Evolutionary conservation across 225 moss, liverwort and hornwort genomes (phyloP), one percentile per base, ranked within the genome.

Genomic region (Straminergon stramineum): DNA sequence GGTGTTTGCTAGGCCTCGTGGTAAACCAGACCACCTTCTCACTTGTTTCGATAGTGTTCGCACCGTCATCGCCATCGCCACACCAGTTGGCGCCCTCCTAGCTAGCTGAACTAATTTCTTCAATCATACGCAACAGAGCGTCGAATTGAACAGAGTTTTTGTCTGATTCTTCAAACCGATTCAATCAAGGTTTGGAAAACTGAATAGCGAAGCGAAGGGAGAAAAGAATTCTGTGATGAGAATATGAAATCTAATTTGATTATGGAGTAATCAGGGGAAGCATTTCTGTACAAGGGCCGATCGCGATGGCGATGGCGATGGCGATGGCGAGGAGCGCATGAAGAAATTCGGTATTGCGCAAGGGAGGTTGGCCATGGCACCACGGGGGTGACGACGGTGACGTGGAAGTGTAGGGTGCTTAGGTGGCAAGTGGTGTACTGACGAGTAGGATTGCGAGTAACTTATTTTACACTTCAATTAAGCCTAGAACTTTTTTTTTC

Each of bases 31-130:
- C 86, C 84, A 81, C 68, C 88, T 90, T 20, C 86, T 86, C 86
- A 83, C 84, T 84, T 91, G 88, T 41, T 90, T 91, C 93, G 87
- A 89, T 16, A 93, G 80, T 28, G 80, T 61, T 79, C 93, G 90
- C 13, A 84, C 86, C 62, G 74, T 51, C 90, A 90, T 88, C 83
- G 88, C 88, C 90, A 93, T 91, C 86, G 67, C 75, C 85, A 64
- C 82, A 35, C 57, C 51, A 20, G 30, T 35, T 11, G 10, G 21
- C 26, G 15, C 15, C 58, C 6, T 64, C 64, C 81, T 39, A 39
- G 43, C 76, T 51, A 39, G 43, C 76, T 51, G 23, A 28, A 64
- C 43, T 65, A 55, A n/a, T 43, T 39, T 6, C 73, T 79, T 15
- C 56, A 53, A 63, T 56, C 75, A 31, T 24, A 27, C 26, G 28